Evolutionary conservation across 495 filamentous ascomycete species (phyloP), one percentile per base, ranked within the genome.

Genomic region (Aspergillus leporis): DNA sequence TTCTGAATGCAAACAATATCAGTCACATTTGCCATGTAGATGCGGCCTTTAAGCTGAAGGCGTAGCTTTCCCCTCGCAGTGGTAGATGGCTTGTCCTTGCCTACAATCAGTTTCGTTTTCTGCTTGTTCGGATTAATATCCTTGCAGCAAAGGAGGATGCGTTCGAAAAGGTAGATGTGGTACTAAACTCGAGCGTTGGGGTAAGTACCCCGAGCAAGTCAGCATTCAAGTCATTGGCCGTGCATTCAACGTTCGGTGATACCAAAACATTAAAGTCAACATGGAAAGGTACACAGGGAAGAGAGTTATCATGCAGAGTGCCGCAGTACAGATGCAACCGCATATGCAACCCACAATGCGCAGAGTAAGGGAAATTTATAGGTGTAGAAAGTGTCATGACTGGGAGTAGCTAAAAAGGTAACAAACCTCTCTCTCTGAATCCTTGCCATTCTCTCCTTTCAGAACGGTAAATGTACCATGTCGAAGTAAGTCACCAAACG

Each of bases 1-100:
- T 91, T 96, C 54, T 85, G 82, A 32, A 92, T 76, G 18, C 89
- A 90, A 5, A 96, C 77, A 23, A 96, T 89, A 66, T 98, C 92
- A 7, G 94, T 98, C 46, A 98, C 93, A 68, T 98, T 98, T 55
- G 93, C 92, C 93, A 98, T 97, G 74, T 98, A 98, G 65, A 98
- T 98, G 21, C 94, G 85, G 23, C 94, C 94, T 75, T 98, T 98
- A 32, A 98, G 81, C 69, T 96, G 92, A 50, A 98, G 78, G 69
- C 90, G 93, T 34, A 87, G 83, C 66, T 90, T 90, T 52, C 85
- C 82, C 67, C 89, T 93, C 61, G 83, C 86, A 70, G 87, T 84
- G 55, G 86, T 83, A 48, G 85, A 77, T 2, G 89, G 82, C 70
- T 91, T 92, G 38, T 78, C 76, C 74, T 87, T 88, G 61, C 74